Base-by-base conservation (phyloP, 345 rosid genomes). In the Populus nigra region DNA sequence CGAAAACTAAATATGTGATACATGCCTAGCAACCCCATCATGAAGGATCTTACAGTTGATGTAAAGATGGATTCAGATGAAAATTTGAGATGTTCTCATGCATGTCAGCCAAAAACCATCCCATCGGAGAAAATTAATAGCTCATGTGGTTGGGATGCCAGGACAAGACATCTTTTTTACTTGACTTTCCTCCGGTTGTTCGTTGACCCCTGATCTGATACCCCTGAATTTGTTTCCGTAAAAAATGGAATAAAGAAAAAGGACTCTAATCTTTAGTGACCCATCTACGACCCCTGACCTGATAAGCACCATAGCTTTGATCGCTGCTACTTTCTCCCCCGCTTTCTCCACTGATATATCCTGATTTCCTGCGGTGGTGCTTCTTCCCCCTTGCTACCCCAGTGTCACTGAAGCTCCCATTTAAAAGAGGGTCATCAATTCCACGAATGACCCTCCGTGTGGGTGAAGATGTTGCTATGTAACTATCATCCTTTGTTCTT, bases 241-340 rank as follows among this genome's bases (percentile, higher is more conserved):
- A 1, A 17, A 50, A 50, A 18, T 17, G 59, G n/a, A 1, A 7
- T 18, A 53, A 53, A 53, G 8, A 36, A 7, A 73, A 69, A 18
- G 15, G 36, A 65, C 43, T 76, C 79, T 91, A 93, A 49, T 90
- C 98, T 82, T 88, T 93, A 33, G 90, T 93, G 79, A 91, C 84
- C 99, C 97, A 96, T 83, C 98, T 88, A 38, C 82, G 81, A 55
- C 97, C 99, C 68, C 97, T 84, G 65, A 89, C 85, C 73, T 88
- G 92, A 81, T 82, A 90, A 55, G 91, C 92, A 70, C 90, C 88
- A 76, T 86, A 88, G 83, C 88, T 88, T 80, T 93, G 98, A 75
- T 96, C 98, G 57, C 94, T 89, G 83, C 98, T 92, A 84, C 99
- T 91, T 85, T 96, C 98, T 79, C 99, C 98, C 59, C 99, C 99